Evolutionary conservation across 2,329 filamentous ascomycete species (phyloP).

Genomic region (Bipolaris oryzae): DNA sequence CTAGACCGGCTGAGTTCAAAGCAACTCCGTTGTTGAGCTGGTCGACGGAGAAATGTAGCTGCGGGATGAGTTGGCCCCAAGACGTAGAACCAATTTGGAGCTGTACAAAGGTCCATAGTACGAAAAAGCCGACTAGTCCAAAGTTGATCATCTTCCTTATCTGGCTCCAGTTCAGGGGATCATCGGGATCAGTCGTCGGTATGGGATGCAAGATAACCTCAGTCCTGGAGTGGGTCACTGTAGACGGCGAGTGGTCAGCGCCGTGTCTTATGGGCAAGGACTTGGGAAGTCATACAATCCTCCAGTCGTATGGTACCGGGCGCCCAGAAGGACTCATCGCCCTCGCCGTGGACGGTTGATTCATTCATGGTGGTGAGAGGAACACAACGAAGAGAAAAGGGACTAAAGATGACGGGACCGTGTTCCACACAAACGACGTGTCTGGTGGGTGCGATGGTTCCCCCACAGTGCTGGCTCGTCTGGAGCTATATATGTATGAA

Average conservation of each 20-base stretch:
- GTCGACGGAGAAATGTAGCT: constrained; percentile 51
- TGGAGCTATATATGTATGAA: constrained; percentile 3
- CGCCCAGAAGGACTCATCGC: constrained; percentile 16
- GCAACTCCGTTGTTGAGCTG: constrained; percentile 55
- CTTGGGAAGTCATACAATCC: constrained; percentile 5
- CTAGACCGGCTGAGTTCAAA: constrained; percentile 51
- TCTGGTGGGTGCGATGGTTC: neutral
- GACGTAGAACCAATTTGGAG: constrained; percentile 50
- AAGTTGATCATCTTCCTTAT: constrained; percentile 53
- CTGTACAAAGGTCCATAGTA: constrained; percentile 51
- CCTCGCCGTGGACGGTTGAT: neutral
- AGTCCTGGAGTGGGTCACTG: constrained; percentile 7
- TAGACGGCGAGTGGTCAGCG: constrained; percentile 1
- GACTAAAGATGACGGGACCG: neutral
- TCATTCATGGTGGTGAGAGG: neutral
- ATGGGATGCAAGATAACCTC: constrained; percentile 17
- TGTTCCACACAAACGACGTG: neutral
- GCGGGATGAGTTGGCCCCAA: constrained; percentile 52
- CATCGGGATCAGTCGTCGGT: constrained; percentile 19
- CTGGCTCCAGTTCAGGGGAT: constrained; percentile 51
- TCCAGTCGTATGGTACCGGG: constrained; percentile 17
- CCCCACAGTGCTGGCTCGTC: neutral
- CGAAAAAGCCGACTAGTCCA: constrained; percentile 51
- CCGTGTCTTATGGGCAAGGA: neutral
- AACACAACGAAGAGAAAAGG: neutral